phyloP scores from a whole-genome alignment of 2,329 filamentous ascomycete species.

The Dryadomyces quercus-mongolicae region DNA sequence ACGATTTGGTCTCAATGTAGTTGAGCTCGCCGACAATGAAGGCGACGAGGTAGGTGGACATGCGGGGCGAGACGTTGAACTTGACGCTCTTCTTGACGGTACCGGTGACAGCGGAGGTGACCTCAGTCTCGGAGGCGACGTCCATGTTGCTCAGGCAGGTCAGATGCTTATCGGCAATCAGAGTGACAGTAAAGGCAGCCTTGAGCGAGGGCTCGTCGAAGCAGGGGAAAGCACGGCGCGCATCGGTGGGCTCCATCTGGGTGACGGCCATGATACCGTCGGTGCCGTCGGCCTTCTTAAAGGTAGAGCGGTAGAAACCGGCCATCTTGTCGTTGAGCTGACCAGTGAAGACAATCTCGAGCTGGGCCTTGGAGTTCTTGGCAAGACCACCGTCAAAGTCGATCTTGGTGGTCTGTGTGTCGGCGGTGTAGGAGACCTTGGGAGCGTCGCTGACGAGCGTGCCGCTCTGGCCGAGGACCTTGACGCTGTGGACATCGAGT shows the following conservation, averaged over 20 bases:
- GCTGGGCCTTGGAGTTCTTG: conserved; percentile 64
- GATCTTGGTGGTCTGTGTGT: conserved; percentile 71
- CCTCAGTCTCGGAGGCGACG: conserved; percentile 64
- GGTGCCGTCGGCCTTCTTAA: conserved; percentile 69
- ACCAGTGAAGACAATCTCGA: conserved; percentile 67
- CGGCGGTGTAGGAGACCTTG: conserved; percentile 60
- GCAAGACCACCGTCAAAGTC: conserved; percentile 61
- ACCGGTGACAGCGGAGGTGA: conserved; percentile 50
- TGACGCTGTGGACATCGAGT: conserved; percentile 66
- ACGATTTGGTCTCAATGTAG: conserved; percentile 82
- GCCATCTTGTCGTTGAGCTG: conserved; percentile 82
- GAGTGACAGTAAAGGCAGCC: conserved; percentile 80
- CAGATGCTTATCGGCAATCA: conserved; percentile 80
- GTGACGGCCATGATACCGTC: conserved; percentile 77
- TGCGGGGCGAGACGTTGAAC: conserved; percentile 83
- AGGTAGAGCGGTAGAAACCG: conserved; percentile 82
- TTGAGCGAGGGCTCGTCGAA: conserved; percentile 95
- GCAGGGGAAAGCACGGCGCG: conserved; percentile 83
- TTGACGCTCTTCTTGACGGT: conserved; percentile 72
- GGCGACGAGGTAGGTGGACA: conserved; percentile 92
- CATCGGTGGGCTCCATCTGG: conserved; percentile 95
- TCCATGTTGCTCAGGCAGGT: conserved; percentile 98
- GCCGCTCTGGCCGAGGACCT: conserved; percentile 47
- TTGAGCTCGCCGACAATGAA: conserved; percentile 93
- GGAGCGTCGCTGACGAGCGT: conserved; percentile 48